A percentile compares a stretch with the other conserved stretches of the same genome.
phyloP scores from a whole-genome alignment of 495 filamentous ascomycete species.

The Arthonia radiata region DNA sequence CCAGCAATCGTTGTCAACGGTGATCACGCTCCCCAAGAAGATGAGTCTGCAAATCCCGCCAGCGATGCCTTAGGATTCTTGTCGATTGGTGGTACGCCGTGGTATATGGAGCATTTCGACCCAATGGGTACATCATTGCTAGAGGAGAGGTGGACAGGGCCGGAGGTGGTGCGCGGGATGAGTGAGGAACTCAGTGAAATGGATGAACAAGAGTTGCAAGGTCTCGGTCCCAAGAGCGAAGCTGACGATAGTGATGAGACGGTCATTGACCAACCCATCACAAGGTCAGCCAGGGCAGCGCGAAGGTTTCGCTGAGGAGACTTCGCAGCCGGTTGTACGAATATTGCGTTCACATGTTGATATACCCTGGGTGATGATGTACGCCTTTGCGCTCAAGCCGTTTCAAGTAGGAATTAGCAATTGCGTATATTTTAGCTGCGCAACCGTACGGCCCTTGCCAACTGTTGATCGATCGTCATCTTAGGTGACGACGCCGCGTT shows the following conservation, averaged over 20 bases:
- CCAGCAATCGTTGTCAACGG: too few species aligned
- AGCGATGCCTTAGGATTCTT: too few species aligned
- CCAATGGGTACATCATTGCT: constrained; percentile 49
- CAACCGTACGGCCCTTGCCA: too few species aligned
- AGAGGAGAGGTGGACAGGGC: constrained; percentile 55
- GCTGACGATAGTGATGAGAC: constrained; percentile 4
- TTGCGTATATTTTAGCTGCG: too few species aligned
- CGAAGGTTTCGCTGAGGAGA: constrained; percentile 4
- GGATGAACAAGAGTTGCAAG: constrained; percentile 61
- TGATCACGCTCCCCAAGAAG: too few species aligned
- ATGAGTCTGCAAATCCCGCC: too few species aligned
- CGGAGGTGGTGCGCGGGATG: constrained; percentile 48
- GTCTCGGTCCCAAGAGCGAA: constrained; percentile 18
- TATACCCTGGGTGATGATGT: constrained; percentile 1
- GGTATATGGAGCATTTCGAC: constrained; percentile 71
- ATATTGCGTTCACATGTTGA: constrained; percentile 1
- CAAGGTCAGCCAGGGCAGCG: constrained; percentile 1
- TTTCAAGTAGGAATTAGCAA: neutral
- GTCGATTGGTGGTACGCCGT: constrained; percentile 63
- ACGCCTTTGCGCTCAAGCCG: constrained; percentile 2
- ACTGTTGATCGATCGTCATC: too few species aligned
- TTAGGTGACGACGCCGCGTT: too few species aligned
- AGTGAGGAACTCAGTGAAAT: constrained; percentile 75
- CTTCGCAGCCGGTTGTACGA: constrained; percentile 5
- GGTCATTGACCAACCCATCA: neutral